phyloP scores from a whole-genome alignment of 2,329 filamentous ascomycete genomes.

The Trichoderma brevicompactum region DNA sequence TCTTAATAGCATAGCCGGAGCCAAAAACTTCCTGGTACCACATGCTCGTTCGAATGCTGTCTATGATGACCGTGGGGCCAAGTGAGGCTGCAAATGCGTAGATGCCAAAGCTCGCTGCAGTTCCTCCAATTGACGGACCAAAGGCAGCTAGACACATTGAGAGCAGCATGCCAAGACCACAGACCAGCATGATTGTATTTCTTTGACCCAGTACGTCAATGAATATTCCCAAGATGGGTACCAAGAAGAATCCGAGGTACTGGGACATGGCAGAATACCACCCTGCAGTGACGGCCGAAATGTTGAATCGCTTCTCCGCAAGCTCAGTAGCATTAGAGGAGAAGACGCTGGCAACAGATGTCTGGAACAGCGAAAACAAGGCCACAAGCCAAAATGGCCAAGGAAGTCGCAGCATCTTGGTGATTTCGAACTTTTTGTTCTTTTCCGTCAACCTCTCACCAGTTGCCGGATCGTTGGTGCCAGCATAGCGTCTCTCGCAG shows the following conservation, averaged over 20 bases:
- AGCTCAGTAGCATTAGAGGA: conserved; percentile 63
- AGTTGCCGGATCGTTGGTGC: conserved; percentile 58
- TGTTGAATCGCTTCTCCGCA: conserved; percentile 62
- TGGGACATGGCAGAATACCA: conserved; percentile 64
- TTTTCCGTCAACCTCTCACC: conserved; percentile 64
- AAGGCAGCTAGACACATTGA: conserved; percentile 61
- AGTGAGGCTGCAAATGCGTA: conserved; percentile 60
- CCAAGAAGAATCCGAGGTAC: conserved; percentile 62
- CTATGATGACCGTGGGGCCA: conserved; percentile 63
- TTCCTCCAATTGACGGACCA: conserved; percentile 53
- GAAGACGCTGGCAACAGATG: conserved; percentile 59
- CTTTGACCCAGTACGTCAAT: conserved; percentile 61
- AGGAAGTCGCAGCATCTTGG: conserved; percentile 60
- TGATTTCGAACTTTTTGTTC: conserved; percentile 60
- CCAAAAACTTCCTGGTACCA: conserved; percentile 65
- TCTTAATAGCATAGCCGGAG: conserved; percentile 62
- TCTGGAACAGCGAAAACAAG: conserved; percentile 62
- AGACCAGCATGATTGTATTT: conserved; percentile 57
- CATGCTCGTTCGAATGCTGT: conserved; percentile 62
- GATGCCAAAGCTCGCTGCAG: conserved; percentile 62
- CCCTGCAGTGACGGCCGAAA: conserved; percentile 58
- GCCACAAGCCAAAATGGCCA: conserved; percentile 64
- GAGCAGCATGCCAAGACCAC: conserved; percentile 53
- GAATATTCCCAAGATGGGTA: conserved; percentile 59
- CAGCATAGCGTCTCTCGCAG: conserved; percentile 52